Conservation (phyloP, 192 early-diverging fungal genomes). For the Coemansia sp. region DNA sequence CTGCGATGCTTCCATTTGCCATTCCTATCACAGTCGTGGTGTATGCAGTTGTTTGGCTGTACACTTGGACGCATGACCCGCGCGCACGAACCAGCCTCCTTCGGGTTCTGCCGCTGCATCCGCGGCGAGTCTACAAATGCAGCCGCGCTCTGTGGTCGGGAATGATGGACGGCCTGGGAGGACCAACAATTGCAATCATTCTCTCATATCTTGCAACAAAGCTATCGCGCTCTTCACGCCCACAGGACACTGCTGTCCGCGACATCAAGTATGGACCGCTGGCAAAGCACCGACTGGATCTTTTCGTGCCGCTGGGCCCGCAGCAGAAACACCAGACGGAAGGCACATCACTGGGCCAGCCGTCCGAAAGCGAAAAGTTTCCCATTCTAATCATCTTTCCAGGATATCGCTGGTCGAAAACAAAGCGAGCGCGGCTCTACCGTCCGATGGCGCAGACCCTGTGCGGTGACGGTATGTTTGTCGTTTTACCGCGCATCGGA, state of each 20-base stretch:
- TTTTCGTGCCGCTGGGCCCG: slow-evolving; percentile 48
- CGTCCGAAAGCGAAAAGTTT: slow-evolving; percentile 10
- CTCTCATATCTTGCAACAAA: slow-evolving; percentile 41
- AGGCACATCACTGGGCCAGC: background rate
- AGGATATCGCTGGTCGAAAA: slow-evolving; percentile 51
- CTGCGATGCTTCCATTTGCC: slow-evolving; percentile 45
- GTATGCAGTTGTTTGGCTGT: slow-evolving; percentile 48
- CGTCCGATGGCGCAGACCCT: slow-evolving; percentile 56
- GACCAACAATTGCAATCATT: slow-evolving; percentile 45
- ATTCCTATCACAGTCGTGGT: slow-evolving; percentile 25
- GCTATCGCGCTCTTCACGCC: slow-evolving; percentile 40
- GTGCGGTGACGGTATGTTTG: slow-evolving; percentile 53
- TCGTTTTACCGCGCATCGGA: slow-evolving; percentile 52
- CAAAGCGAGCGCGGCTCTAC: slow-evolving; percentile 51
- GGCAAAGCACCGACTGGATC: slow-evolving; percentile 48
- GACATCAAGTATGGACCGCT: slow-evolving; percentile 55
- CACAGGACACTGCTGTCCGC: slow-evolving; percentile 52
- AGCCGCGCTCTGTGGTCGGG: slow-evolving; percentile 49
- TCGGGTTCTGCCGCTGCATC: slow-evolving; percentile 40
- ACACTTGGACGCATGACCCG: slow-evolving; percentile 55
- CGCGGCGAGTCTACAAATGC: slow-evolving; percentile 48
- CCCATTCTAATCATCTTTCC: slow-evolving; percentile 49
- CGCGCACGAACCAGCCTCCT: slow-evolving; percentile 36
- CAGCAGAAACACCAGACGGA: slow-evolving; percentile 13
- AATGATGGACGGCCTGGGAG: slow-evolving; percentile 54